phyloP scores from a whole-genome alignment of 768 basidiomycete species.

The Suillus spraguei region DNA sequence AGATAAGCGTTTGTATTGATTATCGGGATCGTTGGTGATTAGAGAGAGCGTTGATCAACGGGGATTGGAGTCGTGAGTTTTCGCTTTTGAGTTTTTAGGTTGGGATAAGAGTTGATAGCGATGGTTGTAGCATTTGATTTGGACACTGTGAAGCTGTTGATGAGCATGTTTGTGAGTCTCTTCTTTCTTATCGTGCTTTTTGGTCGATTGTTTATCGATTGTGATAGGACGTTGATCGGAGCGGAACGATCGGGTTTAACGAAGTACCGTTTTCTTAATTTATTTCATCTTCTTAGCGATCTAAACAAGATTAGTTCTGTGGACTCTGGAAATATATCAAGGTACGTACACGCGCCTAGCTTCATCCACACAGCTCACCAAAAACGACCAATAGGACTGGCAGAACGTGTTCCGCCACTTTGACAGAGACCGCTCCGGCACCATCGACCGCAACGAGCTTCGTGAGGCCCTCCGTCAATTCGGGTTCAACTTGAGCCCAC shows the following conservation, averaged over 20 bases:
- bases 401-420: slow-evolving; percentile 83
- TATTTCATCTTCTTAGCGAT: slow-evolving; percentile 11
- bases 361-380: background rate
- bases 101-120: background rate
- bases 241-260: slow-evolving; percentile 78
- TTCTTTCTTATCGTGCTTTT: background rate
- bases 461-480: slow-evolving; percentile 71
- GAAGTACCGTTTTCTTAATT: slow-evolving; percentile 48
- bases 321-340: slow-evolving; percentile 86
- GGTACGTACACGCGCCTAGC: slow-evolving; percentile 27
- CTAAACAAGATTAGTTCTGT: slow-evolving; percentile 48
- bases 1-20: background rate
- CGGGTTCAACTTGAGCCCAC: slow-evolving; percentile 76
- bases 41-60: slow-evolving; percentile 54
- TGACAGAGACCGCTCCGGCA: slow-evolving; percentile 81
- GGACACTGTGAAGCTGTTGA: slow-evolving; percentile 84
- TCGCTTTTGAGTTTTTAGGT: background rate
- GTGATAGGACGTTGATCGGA: slow-evolving; percentile 65
- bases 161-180: slow-evolving; percentile 72
- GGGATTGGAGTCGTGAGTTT: slow-evolving; percentile 78
- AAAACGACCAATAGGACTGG: slow-evolving; percentile 57
- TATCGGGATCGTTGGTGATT: background rate
- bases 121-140: slow-evolving; percentile 69
- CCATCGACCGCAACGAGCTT: slow-evolving; percentile 74
- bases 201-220: slow-evolving; percentile 5